Evolutionary conservation across 169 alveolate genomes (phyloP).

Genomic region (Plasmodium malariae): DNA sequence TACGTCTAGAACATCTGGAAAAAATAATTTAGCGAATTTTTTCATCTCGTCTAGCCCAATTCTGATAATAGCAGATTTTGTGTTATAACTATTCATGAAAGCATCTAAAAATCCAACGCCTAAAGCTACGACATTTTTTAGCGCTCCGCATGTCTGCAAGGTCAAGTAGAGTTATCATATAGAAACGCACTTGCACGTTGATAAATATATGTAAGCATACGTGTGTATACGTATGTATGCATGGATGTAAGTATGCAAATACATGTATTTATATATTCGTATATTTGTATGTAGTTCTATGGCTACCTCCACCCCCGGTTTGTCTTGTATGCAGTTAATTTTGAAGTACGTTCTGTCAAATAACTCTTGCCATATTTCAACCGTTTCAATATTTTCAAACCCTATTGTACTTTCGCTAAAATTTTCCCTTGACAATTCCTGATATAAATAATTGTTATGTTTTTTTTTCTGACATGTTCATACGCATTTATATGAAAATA

Average conservation of each 20-base stretch:
- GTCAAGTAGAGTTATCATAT: too few relatives aligned
- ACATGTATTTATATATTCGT: background rate
- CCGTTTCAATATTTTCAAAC: conserved; percentile 82
- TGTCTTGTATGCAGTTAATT: conserved; percentile 89
- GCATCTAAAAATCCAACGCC: conserved; percentile 93
- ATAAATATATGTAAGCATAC: background rate
- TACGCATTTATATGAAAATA: too few relatives aligned
- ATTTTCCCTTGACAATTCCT: conserved; percentile 89
- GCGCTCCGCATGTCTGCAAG: conserved; percentile 91
- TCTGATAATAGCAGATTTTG: conserved; percentile 95
- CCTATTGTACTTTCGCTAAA: conserved; percentile 93
- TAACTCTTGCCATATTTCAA: conserved; percentile 81
- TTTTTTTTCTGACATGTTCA: too few relatives aligned
- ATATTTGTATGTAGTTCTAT: background rate
- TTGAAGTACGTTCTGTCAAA: conserved; percentile 88
- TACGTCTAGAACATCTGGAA: conserved; percentile 82
- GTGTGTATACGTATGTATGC: background rate
- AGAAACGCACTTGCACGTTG: too few relatives aligned
- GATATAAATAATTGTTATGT: too few relatives aligned
- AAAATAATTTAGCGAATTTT: conserved; percentile 85
- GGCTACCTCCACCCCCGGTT: conserved; percentile 86
- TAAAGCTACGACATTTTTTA: conserved; percentile 92
- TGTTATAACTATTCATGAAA: conserved; percentile 88
- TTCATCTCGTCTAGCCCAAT: conserved; percentile 93
- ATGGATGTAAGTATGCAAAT: background rate